Evolutionary conservation across 2,329 filamentous ascomycete genomes (phyloP), one percentile per base, ranked within the genome.

Genomic region (Xylaria sp.): DNA sequence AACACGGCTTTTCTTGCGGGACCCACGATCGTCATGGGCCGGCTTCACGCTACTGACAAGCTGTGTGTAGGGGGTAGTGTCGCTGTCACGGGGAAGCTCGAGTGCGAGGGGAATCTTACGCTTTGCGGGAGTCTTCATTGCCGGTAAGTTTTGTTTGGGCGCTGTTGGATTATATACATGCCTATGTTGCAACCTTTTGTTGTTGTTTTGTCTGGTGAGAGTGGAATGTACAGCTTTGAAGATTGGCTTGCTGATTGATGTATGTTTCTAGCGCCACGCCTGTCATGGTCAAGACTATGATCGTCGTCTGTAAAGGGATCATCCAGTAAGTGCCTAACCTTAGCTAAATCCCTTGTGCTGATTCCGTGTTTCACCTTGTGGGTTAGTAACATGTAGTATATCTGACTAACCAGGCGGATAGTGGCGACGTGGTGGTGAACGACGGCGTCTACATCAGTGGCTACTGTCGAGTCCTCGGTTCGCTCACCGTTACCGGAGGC

Each of bases 61-160:
- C 18, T 69, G 32, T 66, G 58, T 12, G n/a, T 68, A 21, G 5
- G 27, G 5, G 63, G 67, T 0, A 27, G 59, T 5, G 60, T 59
- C 23, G 21, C 40, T 10, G 54, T 66, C n/a, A 57, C 32, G 1
- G 37, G 37, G 2, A 44, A 35, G 35, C 37, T 69, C 1, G 53
- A 66, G 18, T 69, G 67, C 16, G 59, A 63, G 59, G 63, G 67
- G 1, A 63, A 53, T 27, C 55, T 69, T 21, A 66, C 59, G 42
- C 67, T 66, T 32, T 37, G 12, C 13, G 67, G 67, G 23, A 29
- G 1, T 9, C 12, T 66, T 18, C n/a, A 37, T 13, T 62, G 60
- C 32, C 47, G 44, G 67, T 69, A 57, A n/a, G 58, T 61, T 13
- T 27, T 21, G n/a, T 27, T 40, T 50, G 32, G 16, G 4, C 13